Evolutionary conservation across 2,329 filamentous ascomycete species (phyloP), one percentile per base, ranked within the genome.

Genomic region (Byssothecium circinans): DNA sequence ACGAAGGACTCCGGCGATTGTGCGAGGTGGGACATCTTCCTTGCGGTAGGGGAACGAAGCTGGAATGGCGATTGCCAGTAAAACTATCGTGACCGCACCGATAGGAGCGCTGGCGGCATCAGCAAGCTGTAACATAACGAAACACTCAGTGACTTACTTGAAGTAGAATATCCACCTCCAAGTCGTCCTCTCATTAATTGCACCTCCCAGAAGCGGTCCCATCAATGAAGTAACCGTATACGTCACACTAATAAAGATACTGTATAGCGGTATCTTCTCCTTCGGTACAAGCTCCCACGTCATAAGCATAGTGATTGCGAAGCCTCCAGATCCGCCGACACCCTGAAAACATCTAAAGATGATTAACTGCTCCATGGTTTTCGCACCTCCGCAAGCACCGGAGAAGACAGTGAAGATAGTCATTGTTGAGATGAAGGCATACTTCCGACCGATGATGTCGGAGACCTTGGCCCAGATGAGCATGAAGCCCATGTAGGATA

Each of bases 191-290:
- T 61, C 43, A 2, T 69, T 72, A 20, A 74, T 64, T 2, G 58
- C 64, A 10, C 71, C 72, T n/a, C 72, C 72, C 8, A 75, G 47
- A 3, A 75, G 47, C 0, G 72, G 72, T 0, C 70, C 72, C 27
- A 57, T 23, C 2, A 64, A 63, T 10, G 58, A 43, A n/a, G 67
- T 67, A 6, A 71, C 45, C 7, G 23, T 23, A 20, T 32, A 15
- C 1, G 35, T 36, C 4, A 30, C 18, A 1, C 19, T 19, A 22
- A 39, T 10, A 3, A 20, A 2, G 10, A 20, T 17, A n/a, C 3
- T 19, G 6, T 34, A 34, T 8, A 14, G 2, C 3, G 40, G 22
- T n/a, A 12, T 33, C 14, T 34, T 42, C 8, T n/a, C 14, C 2
- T n/a, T n/a, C 8, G 40, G 40, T 8, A 42, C 40, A 15, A 42